Evolutionary conservation across 2,329 filamentous ascomycete genomes (phyloP).

Genomic region (Clonostachys byssicola): DNA sequence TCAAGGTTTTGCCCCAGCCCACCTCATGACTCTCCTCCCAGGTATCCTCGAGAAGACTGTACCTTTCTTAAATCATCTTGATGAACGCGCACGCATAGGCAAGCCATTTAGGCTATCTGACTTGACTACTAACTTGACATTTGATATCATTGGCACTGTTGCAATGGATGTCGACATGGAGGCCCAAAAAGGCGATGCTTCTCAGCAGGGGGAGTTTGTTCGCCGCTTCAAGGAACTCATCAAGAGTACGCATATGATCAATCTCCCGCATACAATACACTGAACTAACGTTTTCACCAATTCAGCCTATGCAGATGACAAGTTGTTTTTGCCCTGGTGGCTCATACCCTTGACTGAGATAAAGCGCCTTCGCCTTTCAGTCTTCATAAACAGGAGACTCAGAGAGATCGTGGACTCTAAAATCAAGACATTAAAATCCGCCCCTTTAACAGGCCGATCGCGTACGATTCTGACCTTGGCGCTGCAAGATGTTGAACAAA

Average conservation of each 20-base stretch:
- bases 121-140: constrained; percentile 23
- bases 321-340: constrained; percentile 10
- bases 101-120: constrained; percentile 18
- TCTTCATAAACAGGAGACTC: not conserved
- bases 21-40: constrained; percentile 27
- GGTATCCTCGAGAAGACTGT: constrained; percentile 24
- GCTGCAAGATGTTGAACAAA: constrained; percentile 13
- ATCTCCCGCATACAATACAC: too few species aligned
- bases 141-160: constrained; percentile 30
- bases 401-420: too few species aligned
- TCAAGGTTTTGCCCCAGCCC: constrained; percentile 29
- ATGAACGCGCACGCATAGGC: constrained; percentile 15
- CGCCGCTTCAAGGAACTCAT: constrained; percentile 17
- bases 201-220: constrained; percentile 20
- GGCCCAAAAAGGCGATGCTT: constrained; percentile 18
- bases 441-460: not conserved
- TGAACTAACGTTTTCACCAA: too few species aligned
- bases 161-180: constrained; percentile 25
- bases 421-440: too few species aligned
- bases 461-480: constrained; percentile 15
- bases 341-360: constrained; percentile 7
- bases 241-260: not conserved
- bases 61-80: constrained; percentile 12
- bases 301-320: constrained; percentile 3
- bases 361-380: constrained; percentile 9